Base-by-base conservation (phyloP, 176 grass and related monocot genomes). In the Stipa capillata region DNA sequence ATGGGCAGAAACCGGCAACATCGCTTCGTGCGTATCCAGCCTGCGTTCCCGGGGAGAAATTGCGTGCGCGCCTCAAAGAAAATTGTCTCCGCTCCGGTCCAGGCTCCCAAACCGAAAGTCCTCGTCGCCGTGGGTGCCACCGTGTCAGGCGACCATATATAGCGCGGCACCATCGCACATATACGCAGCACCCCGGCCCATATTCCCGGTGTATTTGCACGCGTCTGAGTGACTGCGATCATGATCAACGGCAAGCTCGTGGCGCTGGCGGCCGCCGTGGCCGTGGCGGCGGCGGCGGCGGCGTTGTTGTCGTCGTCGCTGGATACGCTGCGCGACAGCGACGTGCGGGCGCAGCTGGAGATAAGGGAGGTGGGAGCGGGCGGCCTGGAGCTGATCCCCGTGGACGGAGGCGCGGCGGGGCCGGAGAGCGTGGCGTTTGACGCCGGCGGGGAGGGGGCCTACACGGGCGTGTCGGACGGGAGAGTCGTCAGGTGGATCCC, bases 391-490 rank as follows among this genome's bases (percentile, higher is more conserved):
- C 16, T 90, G n/a, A 69, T 94, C 58, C 21, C 89, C 3, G 48
- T 89, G 0, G 85, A 86, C 55, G 82, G 79, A 17, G 93, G 79
- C n/a, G 93, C 78, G 6, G 62, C 37, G 11, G 93, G 93, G 18
- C 93, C 93, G 4, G 93, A 97, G 69, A 97, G 90, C 87, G 61
- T 89, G 13, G 80, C 42, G 24, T 93, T 93, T 54, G 86, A 87
- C 39, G 41, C 0, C 9, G 15, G 6, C 28, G 90, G 88, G 3
- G 83, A 39, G 1, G 94, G 94, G 2, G 91, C 94, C 4, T 97
- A 88, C 82, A 86, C 82, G 2, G 91, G 91, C 17, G 85, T 90
- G 35, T 92, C 91, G 10, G 91, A 97, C 70, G 94, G 94, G 43
- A 70, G 94, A 43, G 82, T 97, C n/a, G 62, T 97, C 52, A 69